Percentiles rank a stretch among this genome's conserved stretches.
Evolutionary conservation across 768 basidiomycete species (phyloP).

Genomic region (Psilocybe cyanescens): DNA sequence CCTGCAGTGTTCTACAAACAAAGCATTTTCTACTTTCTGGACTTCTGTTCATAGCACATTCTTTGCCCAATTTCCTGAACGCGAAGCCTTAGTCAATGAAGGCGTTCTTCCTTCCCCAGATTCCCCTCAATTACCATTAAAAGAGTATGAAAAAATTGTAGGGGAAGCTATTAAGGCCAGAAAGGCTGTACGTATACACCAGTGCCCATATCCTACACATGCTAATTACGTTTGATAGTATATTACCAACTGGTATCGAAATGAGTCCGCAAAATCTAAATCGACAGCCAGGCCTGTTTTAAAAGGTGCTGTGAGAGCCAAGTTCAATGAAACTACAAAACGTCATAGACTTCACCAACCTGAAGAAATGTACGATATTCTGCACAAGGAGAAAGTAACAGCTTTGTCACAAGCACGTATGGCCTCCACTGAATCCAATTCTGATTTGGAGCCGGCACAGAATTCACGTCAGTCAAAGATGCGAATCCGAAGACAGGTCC

Average conservation of each 20-base stretch:
- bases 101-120: background rate
- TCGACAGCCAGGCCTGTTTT: background rate
- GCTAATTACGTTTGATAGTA: background rate
- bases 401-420: background rate
- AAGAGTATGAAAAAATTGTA: background rate
- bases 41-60: background rate
- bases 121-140: background rate
- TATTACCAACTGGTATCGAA: background rate
- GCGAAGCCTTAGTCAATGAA: background rate
- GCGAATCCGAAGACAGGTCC: background rate
- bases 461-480: background rate
- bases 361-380: background rate
- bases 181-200: background rate
- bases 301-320: background rate
- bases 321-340: background rate
- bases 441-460: background rate
- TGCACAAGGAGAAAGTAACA: background rate
- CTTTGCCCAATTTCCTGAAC: background rate
- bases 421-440: no score
- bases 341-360: background rate
- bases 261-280: background rate
- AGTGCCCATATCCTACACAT: background rate
- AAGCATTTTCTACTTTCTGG: background rate
- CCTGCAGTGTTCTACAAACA: background rate
- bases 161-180: background rate